Evolutionary conservation across 495 filamentous ascomycete genomes (phyloP).

Genomic region (Penicillium lividum): DNA sequence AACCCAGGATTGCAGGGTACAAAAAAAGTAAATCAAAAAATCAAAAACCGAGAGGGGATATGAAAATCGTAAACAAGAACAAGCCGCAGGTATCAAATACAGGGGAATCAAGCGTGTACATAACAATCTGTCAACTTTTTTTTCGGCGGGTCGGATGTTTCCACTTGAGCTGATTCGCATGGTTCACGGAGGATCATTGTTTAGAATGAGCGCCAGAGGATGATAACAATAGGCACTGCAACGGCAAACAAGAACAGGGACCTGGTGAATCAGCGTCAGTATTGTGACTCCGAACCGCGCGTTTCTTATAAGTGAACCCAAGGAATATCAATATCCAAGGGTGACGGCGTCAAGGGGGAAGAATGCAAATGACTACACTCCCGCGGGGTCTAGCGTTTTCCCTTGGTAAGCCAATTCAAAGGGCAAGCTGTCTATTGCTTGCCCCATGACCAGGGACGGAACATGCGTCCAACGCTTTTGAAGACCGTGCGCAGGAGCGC

Average conservation of each 20-base stretch:
- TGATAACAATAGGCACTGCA: conserved; percentile 33
- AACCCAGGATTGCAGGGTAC: conserved; percentile 8
- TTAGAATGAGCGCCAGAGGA: conserved; percentile 35
- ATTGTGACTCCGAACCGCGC: conserved; percentile 14
- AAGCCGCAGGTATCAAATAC: conserved; percentile 34
- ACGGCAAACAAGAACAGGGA: conserved; percentile 35
- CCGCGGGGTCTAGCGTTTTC: conserved; percentile 27
- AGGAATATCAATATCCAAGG: conserved; percentile 1
- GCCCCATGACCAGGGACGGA: conserved; percentile 46
- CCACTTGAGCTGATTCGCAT: conserved; percentile 4
- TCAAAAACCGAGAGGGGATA: conserved; percentile 18
- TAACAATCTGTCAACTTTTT: conserved; percentile 30
- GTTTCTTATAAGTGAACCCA: conserved; percentile 3
- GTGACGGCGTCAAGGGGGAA: conserved; percentile 18
- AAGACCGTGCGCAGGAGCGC: conserved; percentile 46
- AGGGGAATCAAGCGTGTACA: conserved; percentile 40
- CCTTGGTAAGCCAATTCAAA: not conserved
- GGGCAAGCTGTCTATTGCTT: conserved; percentile 32
- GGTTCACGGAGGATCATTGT: conserved; percentile 22
- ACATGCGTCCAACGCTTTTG: conserved; percentile 41
- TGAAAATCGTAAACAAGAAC: conserved; percentile 27
- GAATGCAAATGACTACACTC: conserved; percentile 14
- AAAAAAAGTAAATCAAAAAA: conserved; percentile 17
- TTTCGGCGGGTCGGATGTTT: conserved; percentile 8
- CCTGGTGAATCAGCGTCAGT: conserved; percentile 38